Percentiles rank a stretch among this genome's conserved stretches.
phyloP scores from a whole-genome alignment of 352 stramenopile species.

The Phytophthora lateralis region DNA sequence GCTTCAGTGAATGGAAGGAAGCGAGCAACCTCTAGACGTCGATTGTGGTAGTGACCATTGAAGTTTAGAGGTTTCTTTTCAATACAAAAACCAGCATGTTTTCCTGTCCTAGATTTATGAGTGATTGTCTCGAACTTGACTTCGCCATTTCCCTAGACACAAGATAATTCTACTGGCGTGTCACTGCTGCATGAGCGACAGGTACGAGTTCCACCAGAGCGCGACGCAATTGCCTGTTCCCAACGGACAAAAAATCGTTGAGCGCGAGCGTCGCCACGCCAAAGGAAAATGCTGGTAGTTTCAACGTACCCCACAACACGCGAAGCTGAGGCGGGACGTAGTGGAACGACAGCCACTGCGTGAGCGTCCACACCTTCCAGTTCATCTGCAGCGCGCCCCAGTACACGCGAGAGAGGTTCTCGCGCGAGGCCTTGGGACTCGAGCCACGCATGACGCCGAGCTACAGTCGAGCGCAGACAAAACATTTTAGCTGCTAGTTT shows the following conservation, averaged over 20 bases:
- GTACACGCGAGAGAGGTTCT: slow-evolving; percentile 56
- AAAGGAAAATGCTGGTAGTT: slow-evolving; percentile 9
- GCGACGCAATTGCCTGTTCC: slow-evolving; percentile 65
- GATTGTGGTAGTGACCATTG: not conserved
- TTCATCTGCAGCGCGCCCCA: slow-evolving; percentile 67
- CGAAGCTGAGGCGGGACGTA: slow-evolving; percentile 72
- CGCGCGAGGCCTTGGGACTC: slow-evolving; percentile 47
- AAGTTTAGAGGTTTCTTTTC: not conserved
- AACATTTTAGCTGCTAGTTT: not conserved
- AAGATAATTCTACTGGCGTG: slow-evolving; percentile 37
- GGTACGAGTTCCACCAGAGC: slow-evolving; percentile 83
- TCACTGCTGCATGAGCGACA: slow-evolving; percentile 71
- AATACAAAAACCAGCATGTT: not conserved
- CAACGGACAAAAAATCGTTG: slow-evolving; percentile 12
- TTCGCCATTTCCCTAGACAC: slow-evolving; percentile 22
- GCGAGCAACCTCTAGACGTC: too few relatives aligned
- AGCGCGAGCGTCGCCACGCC: slow-evolving; percentile 4
- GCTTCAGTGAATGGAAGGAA: slow-evolving; percentile 31
- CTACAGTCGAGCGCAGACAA: slow-evolving; percentile 23
- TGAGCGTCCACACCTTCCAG: slow-evolving; percentile 72
- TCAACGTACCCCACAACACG: slow-evolving; percentile 74
- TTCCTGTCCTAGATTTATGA: too few relatives aligned
- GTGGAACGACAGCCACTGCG: slow-evolving; percentile 77
- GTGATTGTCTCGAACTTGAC: not conserved
- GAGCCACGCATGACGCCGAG: slow-evolving; percentile 64